Base-by-base conservation (phyloP, 1,284 basidiomycete genomes). In the Boletus chippewaensis region DNA sequence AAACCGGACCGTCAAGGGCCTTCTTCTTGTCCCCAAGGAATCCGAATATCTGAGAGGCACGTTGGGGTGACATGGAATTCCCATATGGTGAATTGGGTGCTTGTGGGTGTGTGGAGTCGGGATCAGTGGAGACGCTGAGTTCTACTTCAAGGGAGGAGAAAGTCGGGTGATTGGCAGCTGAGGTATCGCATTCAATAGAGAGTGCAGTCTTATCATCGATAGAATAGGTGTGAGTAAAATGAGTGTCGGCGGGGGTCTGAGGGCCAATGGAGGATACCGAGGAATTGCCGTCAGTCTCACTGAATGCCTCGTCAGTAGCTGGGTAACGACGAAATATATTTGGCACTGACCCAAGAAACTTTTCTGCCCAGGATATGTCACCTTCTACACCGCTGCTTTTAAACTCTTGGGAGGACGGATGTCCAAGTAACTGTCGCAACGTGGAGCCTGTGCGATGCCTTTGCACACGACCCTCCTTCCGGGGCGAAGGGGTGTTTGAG, bases 321-420 rank as follows among this genome's bases (percentile, higher is more conserved):
- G 22, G 39, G 16, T 15, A 20, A 41, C 35, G 12, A 47, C 28
- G 31, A 32, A 39, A 45, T 5, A 15, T 16, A 36, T 34, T 28
- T 18, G 15, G n/a, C 2, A 60, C 79, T 53, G 60, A 87, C 86
- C 74, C 77, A 51, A 89, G 71, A 64, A 78, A 81, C 32, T 76
- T 75, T 67, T 89, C 86, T 11, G 86, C 86, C 86, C 86, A 89
- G 3, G 84, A 87, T 47, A 89, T 84, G 59, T 88, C 86, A 10
- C 83, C 81, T 61, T 86, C 83, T 4, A 63, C 66, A 49, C 68
- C 73, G 18, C 64, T 63, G 35, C 51, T 57, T 40, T 56, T 54
- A 11, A 61, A 24, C 26, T 71, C 66, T 46, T 65, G 57, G 1
- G 59, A 67, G 16, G 74, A 70, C 0, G 80, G 71, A 44, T 74